Evolutionary conservation across 352 stramenopile genomes (phyloP).

Genomic region (Phytophthora boehmeriae): DNA sequence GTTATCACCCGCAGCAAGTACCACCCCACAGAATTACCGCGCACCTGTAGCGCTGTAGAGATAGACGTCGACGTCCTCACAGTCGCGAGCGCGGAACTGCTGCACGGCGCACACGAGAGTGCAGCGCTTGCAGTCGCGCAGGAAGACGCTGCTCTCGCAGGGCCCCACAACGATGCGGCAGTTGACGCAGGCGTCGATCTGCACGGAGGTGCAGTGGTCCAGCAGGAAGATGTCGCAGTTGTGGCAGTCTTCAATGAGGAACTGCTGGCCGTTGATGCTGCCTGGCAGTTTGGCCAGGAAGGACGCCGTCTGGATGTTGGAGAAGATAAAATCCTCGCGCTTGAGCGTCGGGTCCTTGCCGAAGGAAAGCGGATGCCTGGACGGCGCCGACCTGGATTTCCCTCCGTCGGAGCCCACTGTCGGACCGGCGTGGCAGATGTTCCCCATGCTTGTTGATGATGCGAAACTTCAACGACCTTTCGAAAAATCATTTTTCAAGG

Average conservation of each 20-base stretch:
- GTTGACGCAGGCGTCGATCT: slow-evolving; percentile 74
- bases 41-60: slow-evolving; percentile 71
- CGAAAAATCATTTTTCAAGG: no score
- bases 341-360: slow-evolving; percentile 69
- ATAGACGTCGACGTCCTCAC: slow-evolving; percentile 60
- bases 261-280: slow-evolving; percentile 78
- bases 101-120: slow-evolving; percentile 69
- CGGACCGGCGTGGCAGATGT: slow-evolving; percentile 56
- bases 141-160: slow-evolving; percentile 73
- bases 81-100: slow-evolving; percentile 80
- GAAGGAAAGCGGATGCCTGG: no score
- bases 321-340: slow-evolving; percentile 74
- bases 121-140: slow-evolving; percentile 68
- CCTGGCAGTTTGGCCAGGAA: slow-evolving; percentile 63
- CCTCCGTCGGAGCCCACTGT: background rate
- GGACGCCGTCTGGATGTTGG: slow-evolving; percentile 42
- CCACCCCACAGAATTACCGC: background rate
- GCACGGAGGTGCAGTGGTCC: slow-evolving; percentile 78
- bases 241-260: slow-evolving; percentile 73
- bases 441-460: slow-evolving; percentile 54
- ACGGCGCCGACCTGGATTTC: slow-evolving; percentile 12
- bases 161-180: slow-evolving; percentile 76
- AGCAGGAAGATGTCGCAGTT: slow-evolving; percentile 83
- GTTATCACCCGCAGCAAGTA: no score
- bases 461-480: background rate